phyloP scores from a whole-genome alignment of 148 eudicot species.

The Rhododendron kiyosumense region DNA sequence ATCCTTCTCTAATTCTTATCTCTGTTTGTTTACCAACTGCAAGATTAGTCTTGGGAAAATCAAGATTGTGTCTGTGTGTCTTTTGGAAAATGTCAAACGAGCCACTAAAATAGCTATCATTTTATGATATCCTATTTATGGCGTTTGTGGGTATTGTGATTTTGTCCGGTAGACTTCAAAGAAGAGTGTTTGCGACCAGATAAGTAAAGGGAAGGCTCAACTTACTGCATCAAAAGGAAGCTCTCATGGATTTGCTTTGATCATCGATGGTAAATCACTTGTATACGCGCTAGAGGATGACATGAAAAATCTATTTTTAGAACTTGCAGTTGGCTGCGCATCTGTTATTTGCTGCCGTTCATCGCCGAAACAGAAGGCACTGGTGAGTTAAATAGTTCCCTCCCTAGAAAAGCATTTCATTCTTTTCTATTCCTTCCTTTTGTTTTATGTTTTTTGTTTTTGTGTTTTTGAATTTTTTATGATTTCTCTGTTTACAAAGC shows the following conservation, averaged over 20 bases:
- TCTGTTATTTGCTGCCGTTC: conserved; percentile 98
- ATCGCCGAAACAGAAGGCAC: conserved; percentile 91
- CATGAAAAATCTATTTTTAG: conserved; percentile 51
- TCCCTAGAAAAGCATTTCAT: neutral
- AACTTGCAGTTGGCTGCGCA: conserved; percentile 75
- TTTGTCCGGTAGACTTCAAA: conserved; percentile 49
- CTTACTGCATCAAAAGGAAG: conserved; percentile 36
- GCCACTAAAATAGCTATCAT: neutral
- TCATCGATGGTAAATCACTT: conserved; percentile 90
- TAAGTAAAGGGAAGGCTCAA: conserved; percentile 52
- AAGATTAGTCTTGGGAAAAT: neutral
- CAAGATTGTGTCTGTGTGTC: neutral
- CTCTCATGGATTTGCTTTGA: conserved; percentile 73
- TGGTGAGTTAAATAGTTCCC: conserved; percentile 40
- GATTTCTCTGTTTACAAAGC: neutral
- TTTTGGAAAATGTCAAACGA: neutral
- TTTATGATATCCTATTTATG: neutral
- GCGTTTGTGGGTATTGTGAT: neutral
- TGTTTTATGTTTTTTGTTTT: too few species aligned
- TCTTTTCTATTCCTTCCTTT: neutral
- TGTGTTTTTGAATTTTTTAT: neutral
- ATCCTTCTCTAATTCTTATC: neutral
- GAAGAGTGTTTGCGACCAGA: conserved; percentile 60
- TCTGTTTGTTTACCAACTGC: neutral
- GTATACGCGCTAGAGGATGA: conserved; percentile 73